Conservation (phyloP, 176 grass and related monocot genomes). For the Juncus effusus region DNA sequence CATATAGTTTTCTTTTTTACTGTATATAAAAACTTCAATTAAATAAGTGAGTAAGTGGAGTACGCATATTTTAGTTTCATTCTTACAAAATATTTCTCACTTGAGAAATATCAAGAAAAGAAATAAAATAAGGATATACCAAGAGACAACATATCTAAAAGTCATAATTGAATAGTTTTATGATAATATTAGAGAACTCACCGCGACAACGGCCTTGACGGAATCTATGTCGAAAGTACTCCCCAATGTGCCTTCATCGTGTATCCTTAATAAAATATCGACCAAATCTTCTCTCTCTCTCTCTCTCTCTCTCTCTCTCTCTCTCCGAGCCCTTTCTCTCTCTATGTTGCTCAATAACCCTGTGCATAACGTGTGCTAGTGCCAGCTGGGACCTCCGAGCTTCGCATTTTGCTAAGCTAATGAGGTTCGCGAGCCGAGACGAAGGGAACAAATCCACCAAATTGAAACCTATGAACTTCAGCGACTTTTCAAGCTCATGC, state of each 20-base stretch:
- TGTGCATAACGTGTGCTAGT: background rate
- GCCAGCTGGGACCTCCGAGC: background rate
- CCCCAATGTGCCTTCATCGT: conserved; percentile 26
- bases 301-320: conserved; percentile 4
- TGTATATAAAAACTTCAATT: no score
- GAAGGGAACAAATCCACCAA: conserved; percentile 53
- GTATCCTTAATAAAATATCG: conserved; percentile 41
- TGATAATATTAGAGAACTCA: background rate
- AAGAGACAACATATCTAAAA: no score
- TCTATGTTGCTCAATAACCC: conserved; percentile 6
- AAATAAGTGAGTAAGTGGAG: no score
- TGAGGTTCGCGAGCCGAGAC: conserved; percentile 26
- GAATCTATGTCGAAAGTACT: conserved; percentile 49
- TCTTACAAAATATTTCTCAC: no score
- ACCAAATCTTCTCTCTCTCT: conserved; percentile 34
- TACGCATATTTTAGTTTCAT: no score
- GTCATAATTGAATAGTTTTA: background rate
- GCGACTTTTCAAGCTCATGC: background rate
- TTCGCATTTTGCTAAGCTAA: conserved; percentile 5
- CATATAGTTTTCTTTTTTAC: no score
- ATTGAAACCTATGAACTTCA: conserved; percentile 35
- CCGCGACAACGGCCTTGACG: conserved; percentile 46
- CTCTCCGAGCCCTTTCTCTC: background rate
- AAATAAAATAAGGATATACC: no score
- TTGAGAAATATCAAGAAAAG: no score